Percentiles rank a stretch among this genome's conserved stretches.
phyloP scores from a whole-genome alignment of 1,139 yeast genomes.

The Yamadazyma atlantica region DNA sequence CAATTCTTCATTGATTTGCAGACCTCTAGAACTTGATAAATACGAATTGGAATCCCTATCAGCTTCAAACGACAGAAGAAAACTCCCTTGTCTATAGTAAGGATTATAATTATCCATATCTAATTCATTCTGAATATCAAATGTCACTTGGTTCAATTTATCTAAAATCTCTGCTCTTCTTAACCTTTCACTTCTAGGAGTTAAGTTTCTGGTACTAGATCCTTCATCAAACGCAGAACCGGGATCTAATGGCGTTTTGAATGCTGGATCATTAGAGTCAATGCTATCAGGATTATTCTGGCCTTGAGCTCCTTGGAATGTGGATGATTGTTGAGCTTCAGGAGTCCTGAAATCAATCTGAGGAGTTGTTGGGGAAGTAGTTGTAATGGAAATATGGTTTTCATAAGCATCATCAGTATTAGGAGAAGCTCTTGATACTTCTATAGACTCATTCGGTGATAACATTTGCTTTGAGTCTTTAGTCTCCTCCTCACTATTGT shows the following conservation, averaged over 20 bases:
- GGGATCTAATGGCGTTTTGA: conserved; percentile 4
- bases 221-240: conserved; percentile 4
- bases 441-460: conserved; percentile 2
- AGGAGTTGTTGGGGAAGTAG: conserved; percentile 12
- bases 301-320: conserved; percentile 1
- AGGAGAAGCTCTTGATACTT: conserved; percentile 2
- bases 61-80: conserved; percentile 7
- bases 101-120: conserved; percentile 22
- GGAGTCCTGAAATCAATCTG: conserved; percentile 16
- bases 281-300: background rate
- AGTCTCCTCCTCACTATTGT: background rate
- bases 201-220: conserved; percentile 6
- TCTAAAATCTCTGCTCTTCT: conserved; percentile 42
- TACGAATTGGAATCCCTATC: conserved; percentile 5
- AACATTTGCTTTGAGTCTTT: background rate
- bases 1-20: conserved; percentile 1
- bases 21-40: conserved; percentile 4
- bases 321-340: conserved; percentile 2
- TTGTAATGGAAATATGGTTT: background rate
- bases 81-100: conserved; percentile 8
- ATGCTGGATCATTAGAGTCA: conserved; percentile 10
- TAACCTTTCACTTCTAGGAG: conserved; percentile 19
- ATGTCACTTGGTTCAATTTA: conserved; percentile 40
- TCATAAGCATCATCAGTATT: background rate
- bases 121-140: conserved; percentile 38